Evolutionary conservation across 1,139 yeast genomes (phyloP), one percentile per base, ranked within the genome.

Genomic region (Wickerhamomyces sp.): DNA sequence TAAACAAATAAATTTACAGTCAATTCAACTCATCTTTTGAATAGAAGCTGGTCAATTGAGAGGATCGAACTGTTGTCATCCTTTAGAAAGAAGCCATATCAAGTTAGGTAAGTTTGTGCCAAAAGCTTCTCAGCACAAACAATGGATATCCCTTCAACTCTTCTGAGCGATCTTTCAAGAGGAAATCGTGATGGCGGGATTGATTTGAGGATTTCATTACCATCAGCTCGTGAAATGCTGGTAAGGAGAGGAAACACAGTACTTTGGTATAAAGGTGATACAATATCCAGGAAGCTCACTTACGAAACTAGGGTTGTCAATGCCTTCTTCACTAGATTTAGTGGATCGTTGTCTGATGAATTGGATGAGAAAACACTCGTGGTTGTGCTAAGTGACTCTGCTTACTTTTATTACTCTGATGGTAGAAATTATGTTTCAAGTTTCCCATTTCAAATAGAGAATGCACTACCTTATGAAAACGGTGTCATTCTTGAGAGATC

Each of bases 401-500:
- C 79, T 1, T 69, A 81, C 50, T 69, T 84, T 1, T 84, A 84
- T 61, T 76, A 73, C 50, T 66, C 67, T 4, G 76, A 76, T 52
- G 90, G 91, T 3, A 69, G 76, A 34, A 70, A 76, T 2, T 77
- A 78, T 55, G 71, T 76, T 6, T 74, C 81, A 29, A 79, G 79
- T 53, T 72, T 87, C 48, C 91, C 95, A 0, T 84, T 86, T 51
- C 64, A 66, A 7, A 71, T 84, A 39, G 71, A 68, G 40, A 66
- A 66, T 26, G 89, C 83, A 1, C 70, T 81, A 45, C 72, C 82
- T 0, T 81, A 79, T 53, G 81, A 78, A 40, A 72, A 73, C 26
- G 95, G 96, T 0, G 57, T 85, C n/a, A 62, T 84, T 0, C 59
- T 84, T 27, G 86, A 83, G 56, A 69, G 79, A 42, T 65, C 50